Evolutionary conservation across 2,329 filamentous ascomycete species (phyloP).

Genomic region (Talaromyces sp.): DNA sequence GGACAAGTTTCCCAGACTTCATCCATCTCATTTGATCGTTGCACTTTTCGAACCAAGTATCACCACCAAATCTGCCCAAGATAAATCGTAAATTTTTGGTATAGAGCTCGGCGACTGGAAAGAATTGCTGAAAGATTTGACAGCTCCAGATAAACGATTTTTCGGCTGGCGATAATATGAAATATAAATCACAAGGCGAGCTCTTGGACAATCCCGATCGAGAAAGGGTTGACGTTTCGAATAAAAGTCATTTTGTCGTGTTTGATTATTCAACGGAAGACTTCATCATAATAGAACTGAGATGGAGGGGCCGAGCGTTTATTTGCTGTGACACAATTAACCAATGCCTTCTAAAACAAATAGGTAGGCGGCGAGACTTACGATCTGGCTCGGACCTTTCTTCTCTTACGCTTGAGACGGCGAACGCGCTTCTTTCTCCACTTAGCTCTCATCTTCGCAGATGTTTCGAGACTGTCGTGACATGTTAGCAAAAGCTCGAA

Average conservation of each 20-base stretch:
- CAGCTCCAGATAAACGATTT: slow-evolving; percentile 18
- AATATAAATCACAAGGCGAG: background rate
- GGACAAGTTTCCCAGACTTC: slow-evolving; percentile 19
- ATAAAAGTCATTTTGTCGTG: slow-evolving; percentile 28
- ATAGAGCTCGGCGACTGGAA: slow-evolving; percentile 19
- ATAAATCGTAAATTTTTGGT: slow-evolving; percentile 17
- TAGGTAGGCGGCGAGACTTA: slow-evolving; percentile 53
- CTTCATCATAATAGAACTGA: slow-evolving; percentile 41
- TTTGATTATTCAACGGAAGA: slow-evolving; percentile 38
- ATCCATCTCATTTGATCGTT: slow-evolving; percentile 11
- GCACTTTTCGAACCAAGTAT: slow-evolving; percentile 10
- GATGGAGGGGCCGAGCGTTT: slow-evolving; percentile 60
- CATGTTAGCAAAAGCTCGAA: background rate
- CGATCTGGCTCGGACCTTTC: slow-evolving; percentile 98
- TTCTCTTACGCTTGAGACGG: slow-evolving; percentile 99
- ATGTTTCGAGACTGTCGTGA: slow-evolving; percentile 29
- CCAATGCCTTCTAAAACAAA: background rate
- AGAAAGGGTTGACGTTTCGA: slow-evolving; percentile 6
- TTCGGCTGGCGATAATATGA: slow-evolving; percentile 4
- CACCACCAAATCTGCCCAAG: slow-evolving; percentile 22
- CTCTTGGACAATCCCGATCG: slow-evolving; percentile 14
- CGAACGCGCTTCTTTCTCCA: slow-evolving; percentile 99
- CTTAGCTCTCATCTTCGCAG: slow-evolving; percentile 78
- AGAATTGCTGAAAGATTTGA: slow-evolving; percentile 13
- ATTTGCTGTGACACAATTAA: slow-evolving; percentile 53